Base-by-base conservation (phyloP, 495 filamentous ascomycete genomes). In the Parachaetomium inaequale region DNA sequence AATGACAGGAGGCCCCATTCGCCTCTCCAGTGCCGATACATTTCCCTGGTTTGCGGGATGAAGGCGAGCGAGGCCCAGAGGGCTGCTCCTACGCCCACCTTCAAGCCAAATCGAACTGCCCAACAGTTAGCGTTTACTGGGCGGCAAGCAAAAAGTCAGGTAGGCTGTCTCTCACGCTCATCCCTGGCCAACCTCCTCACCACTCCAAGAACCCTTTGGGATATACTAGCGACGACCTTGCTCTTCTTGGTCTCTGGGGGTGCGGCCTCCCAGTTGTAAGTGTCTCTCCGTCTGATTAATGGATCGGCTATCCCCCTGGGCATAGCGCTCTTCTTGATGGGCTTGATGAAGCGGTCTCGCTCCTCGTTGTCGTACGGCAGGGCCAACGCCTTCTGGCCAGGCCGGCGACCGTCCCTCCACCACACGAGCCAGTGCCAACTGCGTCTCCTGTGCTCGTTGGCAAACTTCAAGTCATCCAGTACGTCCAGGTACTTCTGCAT, bases 1-100 rank as follows among this genome's bases (percentile, higher is more conserved):
- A 96, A 98, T 0, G 93, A 96, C 40, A 98, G 72, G 1, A 98
- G 79, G 14, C 93, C 94, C 94, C 94, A 98, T 81, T 98, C 94
- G 1, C 93, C 94, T 66, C 93, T 80, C 92, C 93, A 98, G 65
- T 88, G 89, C 23, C 83, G 80, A 68, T 96, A 98, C 47, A 88
- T 79, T 0, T 92, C 89, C 58, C 91, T 81, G 15, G 89, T 94
- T 6, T 80, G 76, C 8, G 86, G 83, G 57, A 97, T 78, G 70
- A 96, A 98, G 7, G 94, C 86, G 49, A 91, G 87, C 65, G 95
- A 80, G 21, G 91, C 93, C 76, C 92, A 97, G 2, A 96, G 75
- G 12, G 89, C 82, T 12, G 93, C 94, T 34, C 94, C 94, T 21
- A 88, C 80, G 28, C 94, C 94, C 51, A 97, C 94, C 75, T 98